Conservation (phyloP, 108 stramenopile species). For the Cyclotella choctawhatcheeana region DNA sequence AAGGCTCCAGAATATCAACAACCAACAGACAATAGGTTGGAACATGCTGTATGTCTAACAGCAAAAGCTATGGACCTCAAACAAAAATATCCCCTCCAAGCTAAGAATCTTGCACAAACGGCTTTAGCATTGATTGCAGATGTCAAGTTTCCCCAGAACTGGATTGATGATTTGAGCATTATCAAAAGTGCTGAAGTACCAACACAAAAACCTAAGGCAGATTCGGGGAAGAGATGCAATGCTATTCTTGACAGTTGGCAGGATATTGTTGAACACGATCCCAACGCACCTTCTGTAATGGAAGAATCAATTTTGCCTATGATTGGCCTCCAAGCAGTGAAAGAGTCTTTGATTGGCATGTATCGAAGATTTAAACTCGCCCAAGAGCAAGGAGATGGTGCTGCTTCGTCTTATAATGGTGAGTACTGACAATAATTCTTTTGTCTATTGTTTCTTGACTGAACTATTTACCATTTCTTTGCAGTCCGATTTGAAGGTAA, state of each 20-base stretch:
- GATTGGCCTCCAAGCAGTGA: slow-evolving; percentile 73
- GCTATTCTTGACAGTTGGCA: slow-evolving; percentile 6
- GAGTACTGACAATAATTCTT: no score
- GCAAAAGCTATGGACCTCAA: slow-evolving; percentile 15
- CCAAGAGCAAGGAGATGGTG: no score
- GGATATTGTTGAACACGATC: not conserved
- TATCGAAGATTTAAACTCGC: slow-evolving; percentile 55
- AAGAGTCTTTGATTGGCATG: slow-evolving; percentile 75
- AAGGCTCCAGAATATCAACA: not conserved
- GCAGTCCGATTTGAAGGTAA: slow-evolving; percentile 73
- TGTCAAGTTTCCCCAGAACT: not conserved
- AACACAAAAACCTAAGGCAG: not conserved
- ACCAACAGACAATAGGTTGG: not conserved
- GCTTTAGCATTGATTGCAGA: not conserved
- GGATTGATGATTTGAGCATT: not conserved
- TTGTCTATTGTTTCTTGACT: no score
- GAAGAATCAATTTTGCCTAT: slow-evolving; percentile 29
- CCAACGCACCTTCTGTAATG: slow-evolving; percentile 19
- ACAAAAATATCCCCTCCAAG: slow-evolving; percentile 16
- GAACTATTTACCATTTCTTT: slow-evolving; percentile 56
- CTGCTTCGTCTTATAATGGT: no score
- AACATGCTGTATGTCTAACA: slow-evolving; percentile 9
- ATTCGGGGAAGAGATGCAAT: not conserved
- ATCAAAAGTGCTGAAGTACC: not conserved
- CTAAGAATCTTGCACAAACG: slow-evolving; percentile 10